Evolutionary conservation across 495 filamentous ascomycete species (phyloP).

Genomic region (Durotheca rogersii): DNA sequence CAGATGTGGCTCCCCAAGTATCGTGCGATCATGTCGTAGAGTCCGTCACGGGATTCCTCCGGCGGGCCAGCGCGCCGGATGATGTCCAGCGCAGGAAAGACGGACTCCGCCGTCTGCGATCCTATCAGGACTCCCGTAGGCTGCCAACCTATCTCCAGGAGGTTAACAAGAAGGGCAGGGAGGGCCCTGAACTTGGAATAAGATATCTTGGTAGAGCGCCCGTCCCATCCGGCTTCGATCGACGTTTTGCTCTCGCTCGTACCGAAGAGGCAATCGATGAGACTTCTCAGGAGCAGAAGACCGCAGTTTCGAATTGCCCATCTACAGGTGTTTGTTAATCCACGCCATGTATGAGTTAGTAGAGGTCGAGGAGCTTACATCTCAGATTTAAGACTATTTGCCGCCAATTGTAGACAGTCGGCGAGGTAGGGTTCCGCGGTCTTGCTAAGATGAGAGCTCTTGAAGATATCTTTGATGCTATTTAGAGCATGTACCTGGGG

Average conservation of each 20-base stretch:
- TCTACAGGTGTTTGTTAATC: constrained; percentile 46
- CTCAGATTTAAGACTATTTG: constrained; percentile 65
- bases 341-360: neutral
- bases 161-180: constrained; percentile 62
- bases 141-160: constrained; percentile 55
- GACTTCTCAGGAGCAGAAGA: constrained; percentile 79
- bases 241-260: constrained; percentile 57
- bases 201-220: constrained; percentile 53
- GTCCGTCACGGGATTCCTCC: constrained; percentile 42
- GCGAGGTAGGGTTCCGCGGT: constrained; percentile 68
- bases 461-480: constrained; percentile 84
- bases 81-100: constrained; percentile 87
- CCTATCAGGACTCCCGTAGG: constrained; percentile 38
- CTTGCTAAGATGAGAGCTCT: constrained; percentile 66
- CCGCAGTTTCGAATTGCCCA: constrained; percentile 96
- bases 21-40: constrained; percentile 50
- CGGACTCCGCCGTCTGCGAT: constrained; percentile 61
- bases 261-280: constrained; percentile 75
- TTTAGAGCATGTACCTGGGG: constrained; percentile 95
- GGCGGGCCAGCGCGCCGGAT: constrained; percentile 65
- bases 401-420: constrained; percentile 70
- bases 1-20: constrained; percentile 75
- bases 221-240: constrained; percentile 53
- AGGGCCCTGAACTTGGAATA: constrained; percentile 74
- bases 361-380: constrained; percentile 58